Conservation (phyloP, 257 asterid species). For the Anisodus tanguticus region DNA sequence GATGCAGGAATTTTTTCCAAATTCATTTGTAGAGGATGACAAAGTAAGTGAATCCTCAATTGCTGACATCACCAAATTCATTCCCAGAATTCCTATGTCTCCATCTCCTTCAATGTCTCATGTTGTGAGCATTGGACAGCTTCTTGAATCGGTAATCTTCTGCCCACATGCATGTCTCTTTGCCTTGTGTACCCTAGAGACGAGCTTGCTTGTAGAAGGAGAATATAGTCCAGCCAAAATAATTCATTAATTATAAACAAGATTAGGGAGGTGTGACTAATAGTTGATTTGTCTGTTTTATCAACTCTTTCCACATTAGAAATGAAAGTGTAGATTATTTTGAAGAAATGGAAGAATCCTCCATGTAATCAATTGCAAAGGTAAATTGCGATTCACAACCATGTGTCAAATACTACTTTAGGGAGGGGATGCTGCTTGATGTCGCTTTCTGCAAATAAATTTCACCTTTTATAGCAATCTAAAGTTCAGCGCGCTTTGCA, state of each 20-base stretch:
- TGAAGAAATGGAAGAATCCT: background rate
- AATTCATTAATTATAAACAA: background rate
- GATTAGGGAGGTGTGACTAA: constrained; percentile 20
- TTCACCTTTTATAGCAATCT: background rate
- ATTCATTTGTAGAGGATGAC: constrained; percentile 71
- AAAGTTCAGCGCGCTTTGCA: background rate
- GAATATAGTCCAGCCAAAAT: background rate
- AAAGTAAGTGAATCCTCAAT: constrained; percentile 77
- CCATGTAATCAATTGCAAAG: background rate
- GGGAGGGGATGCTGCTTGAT: background rate
- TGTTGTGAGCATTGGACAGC: constrained; percentile 88
- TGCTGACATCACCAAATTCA: constrained; percentile 70
- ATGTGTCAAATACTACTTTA: background rate
- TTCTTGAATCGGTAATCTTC: constrained; percentile 78
- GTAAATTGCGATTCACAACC: background rate
- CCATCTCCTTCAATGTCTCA: constrained; percentile 84
- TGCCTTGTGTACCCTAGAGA: background rate
- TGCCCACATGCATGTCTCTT: background rate
- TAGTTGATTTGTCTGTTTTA: background rate
- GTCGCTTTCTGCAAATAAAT: background rate
- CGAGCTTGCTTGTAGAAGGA: background rate
- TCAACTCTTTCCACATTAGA: background rate
- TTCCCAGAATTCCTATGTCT: constrained; percentile 71
- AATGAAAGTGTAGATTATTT: background rate
- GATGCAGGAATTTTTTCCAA: constrained; percentile 72